phyloP scores from a whole-genome alignment of 1,284 basidiomycete genomes.

The Tylopilus orsonianus region DNA sequence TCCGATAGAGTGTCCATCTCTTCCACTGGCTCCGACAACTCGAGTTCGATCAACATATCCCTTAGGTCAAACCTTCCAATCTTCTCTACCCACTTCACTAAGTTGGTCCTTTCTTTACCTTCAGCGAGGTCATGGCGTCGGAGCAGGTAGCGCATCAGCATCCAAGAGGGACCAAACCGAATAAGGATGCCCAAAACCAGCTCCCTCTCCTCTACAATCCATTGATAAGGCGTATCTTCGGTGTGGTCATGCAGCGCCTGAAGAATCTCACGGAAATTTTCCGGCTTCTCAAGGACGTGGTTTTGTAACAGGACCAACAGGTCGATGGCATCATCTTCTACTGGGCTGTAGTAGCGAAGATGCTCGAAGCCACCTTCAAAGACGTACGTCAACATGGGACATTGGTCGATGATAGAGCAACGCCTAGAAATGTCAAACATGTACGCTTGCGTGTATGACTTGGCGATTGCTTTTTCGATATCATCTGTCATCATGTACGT shows the following conservation, averaged over 20 bases:
- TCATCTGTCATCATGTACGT: slow-evolving; percentile 31
- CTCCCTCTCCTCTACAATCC: slow-evolving; percentile 30
- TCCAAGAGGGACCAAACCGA: slow-evolving; percentile 28
- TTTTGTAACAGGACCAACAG: slow-evolving; percentile 22
- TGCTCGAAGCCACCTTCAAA: slow-evolving; percentile 31
- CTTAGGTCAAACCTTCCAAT: slow-evolving; percentile 27
- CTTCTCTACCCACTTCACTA: slow-evolving; percentile 20
- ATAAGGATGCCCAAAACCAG: slow-evolving; percentile 27
- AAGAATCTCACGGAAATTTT: slow-evolving; percentile 24
- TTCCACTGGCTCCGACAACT: slow-evolving; percentile 16
- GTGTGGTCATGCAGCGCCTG: slow-evolving; percentile 29
- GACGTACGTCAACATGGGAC: slow-evolving; percentile 33
- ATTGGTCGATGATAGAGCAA: slow-evolving; percentile 25
- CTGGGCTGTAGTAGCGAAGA: slow-evolving; percentile 26
- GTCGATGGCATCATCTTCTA: slow-evolving; percentile 30
- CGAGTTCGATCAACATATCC: slow-evolving; percentile 22
- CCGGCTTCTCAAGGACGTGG: slow-evolving; percentile 24
- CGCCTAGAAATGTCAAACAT: slow-evolving; percentile 33
- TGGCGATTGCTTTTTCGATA: slow-evolving; percentile 26
- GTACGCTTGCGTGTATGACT: slow-evolving; percentile 24
- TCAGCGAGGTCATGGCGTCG: slow-evolving; percentile 25
- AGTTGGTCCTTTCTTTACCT: slow-evolving; percentile 16
- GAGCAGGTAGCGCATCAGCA: slow-evolving; percentile 29
- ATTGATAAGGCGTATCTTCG: slow-evolving; percentile 25
- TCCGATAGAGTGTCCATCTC: slow-evolving; percentile 11